These are phyloP conservation scores for Tulasnella sp. DNA, from an alignment of 768 basidiomycete genomes.

Conservation along the genomic window DNA sequence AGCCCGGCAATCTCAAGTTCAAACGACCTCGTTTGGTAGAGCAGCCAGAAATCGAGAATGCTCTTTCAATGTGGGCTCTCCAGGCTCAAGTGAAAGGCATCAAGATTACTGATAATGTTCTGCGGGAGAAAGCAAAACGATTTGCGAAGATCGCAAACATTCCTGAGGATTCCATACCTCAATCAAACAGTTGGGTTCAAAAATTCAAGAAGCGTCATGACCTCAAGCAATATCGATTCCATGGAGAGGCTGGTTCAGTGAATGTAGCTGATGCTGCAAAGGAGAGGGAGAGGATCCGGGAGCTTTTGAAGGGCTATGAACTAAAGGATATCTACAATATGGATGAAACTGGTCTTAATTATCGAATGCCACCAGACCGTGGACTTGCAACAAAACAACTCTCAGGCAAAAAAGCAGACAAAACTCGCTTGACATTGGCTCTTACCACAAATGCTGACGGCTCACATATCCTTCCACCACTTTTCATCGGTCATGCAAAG, in stretches of 20 bases:
- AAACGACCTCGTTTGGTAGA: conserved; percentile 2
- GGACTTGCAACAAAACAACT: neutral
- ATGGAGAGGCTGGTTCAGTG: conserved; percentile 12
- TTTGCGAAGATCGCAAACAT: neutral
- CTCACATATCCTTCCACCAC: neutral
- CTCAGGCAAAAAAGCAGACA: neutral
- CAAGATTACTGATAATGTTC: neutral
- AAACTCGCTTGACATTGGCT: neutral
- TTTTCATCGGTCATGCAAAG: neutral
- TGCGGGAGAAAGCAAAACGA: neutral
- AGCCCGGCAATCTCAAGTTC: neutral
- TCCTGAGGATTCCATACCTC: neutral
- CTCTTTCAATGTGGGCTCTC: neutral
- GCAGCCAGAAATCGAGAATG: conserved; percentile 3
- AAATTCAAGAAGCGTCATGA: neutral
- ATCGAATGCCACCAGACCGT: conserved; percentile 3
- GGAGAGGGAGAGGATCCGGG: neutral
- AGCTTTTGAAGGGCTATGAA: neutral
- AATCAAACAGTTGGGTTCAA: conserved; percentile 6
- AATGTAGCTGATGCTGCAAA: neutral
- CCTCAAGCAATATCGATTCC: neutral
- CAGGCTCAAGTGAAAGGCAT: neutral
- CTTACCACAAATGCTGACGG: neutral
- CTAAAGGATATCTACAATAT: conserved; percentile 1
- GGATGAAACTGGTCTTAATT: conserved; percentile 9